Evolutionary conservation across 148 eudicot genomes (phyloP).

Genomic region (Tetragonia tetragonoides): DNA sequence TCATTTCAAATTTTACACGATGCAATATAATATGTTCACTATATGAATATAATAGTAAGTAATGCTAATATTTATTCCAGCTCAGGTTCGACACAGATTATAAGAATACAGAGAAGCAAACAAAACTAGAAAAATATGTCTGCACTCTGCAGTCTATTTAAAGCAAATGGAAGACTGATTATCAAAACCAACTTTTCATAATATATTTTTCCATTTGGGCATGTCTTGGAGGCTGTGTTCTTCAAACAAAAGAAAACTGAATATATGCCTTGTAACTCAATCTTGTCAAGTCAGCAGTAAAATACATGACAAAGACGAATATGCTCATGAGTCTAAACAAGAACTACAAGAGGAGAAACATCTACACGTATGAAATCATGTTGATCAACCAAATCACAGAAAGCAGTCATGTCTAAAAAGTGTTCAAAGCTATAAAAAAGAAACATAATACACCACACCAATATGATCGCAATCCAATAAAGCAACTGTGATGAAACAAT

Average conservation of each 20-base stretch:
- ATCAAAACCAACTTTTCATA: neutral
- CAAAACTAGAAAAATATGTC: neutral
- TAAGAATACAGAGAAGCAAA: neutral
- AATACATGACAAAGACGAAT: neutral
- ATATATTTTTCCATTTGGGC: neutral
- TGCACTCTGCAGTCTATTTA: neutral
- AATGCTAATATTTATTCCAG: neutral
- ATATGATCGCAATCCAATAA: neutral
- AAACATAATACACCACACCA: neutral
- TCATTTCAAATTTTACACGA: too few species aligned
- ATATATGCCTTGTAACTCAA: neutral
- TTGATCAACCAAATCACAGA: neutral
- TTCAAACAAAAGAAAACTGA: too few species aligned
- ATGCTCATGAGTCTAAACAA: neutral
- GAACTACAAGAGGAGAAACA: neutral
- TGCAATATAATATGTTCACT: too few species aligned
- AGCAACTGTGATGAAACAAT: neutral
- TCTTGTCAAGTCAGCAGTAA: neutral
- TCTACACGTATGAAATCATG: neutral
- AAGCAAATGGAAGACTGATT: neutral
- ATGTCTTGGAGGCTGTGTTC: neutral
- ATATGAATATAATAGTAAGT: too few species aligned
- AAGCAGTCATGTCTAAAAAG: constrained; percentile 6
- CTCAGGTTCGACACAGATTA: neutral
- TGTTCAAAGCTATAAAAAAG: neutral